These are phyloP conservation scores for Xylaria multiplex DNA, from an alignment of 2,329 filamentous ascomycete species.

Conservation along the genomic window DNA sequence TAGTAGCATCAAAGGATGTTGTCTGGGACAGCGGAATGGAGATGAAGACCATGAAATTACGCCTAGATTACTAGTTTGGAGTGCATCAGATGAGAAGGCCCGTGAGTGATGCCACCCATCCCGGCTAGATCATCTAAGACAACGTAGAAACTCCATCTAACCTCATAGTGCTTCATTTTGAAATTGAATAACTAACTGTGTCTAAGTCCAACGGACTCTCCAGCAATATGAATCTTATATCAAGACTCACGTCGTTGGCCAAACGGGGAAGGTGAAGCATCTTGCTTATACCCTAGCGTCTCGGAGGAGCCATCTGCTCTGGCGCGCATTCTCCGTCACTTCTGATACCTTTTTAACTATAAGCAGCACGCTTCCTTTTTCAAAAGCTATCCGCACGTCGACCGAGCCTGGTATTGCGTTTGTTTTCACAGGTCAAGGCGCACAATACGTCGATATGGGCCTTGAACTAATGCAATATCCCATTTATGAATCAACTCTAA, in stretches of 20 bases:
- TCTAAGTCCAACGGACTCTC: slow-evolving; percentile 36
- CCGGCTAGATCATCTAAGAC: not conserved
- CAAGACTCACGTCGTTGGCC: slow-evolving; percentile 26
- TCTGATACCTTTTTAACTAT: slow-evolving; percentile 6
- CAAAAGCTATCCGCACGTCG: slow-evolving; percentile 39
- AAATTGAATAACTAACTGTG: slow-evolving; percentile 3
- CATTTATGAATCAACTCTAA: slow-evolving; percentile 38
- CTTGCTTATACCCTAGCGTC: slow-evolving; percentile 46
- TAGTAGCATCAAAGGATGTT: not conserved
- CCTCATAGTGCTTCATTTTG: not conserved
- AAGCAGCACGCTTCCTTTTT: slow-evolving; percentile 15
- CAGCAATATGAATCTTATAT: slow-evolving; percentile 44
- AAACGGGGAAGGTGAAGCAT: slow-evolving; percentile 33
- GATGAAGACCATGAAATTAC: not conserved
- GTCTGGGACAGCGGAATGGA: not conserved
- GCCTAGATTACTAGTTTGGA: slow-evolving; percentile 45
- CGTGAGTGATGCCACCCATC: slow-evolving; percentile 8
- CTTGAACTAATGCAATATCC: slow-evolving; percentile 44
- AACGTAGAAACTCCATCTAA: not conserved
- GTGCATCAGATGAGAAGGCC: slow-evolving; percentile 47
- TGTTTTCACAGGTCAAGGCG: slow-evolving; percentile 47
- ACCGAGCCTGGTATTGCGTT: slow-evolving; percentile 40
- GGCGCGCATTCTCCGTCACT: slow-evolving; percentile 29
- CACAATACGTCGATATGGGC: slow-evolving; percentile 44
- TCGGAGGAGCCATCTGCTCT: slow-evolving; percentile 45